A percentile compares a stretch with the other conserved stretches of the same genome.
phyloP scores from a whole-genome alignment of 2,329 filamentous ascomycete species.

The Orbilia ellipsospora region DNA sequence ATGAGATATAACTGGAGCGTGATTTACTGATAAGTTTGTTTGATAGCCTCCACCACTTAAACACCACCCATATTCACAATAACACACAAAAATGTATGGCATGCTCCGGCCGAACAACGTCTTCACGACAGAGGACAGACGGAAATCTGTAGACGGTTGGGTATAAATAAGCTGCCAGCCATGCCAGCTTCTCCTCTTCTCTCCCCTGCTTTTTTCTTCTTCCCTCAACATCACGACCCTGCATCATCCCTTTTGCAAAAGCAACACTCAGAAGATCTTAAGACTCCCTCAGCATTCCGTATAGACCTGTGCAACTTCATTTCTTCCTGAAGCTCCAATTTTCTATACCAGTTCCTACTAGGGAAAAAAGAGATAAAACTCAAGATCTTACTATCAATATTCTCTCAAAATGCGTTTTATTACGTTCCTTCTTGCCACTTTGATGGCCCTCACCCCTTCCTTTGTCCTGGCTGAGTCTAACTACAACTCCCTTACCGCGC shows the following conservation, averaged over 20 bases:
- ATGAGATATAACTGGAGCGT: no score
- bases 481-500: constrained; percentile 43
- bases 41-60: no score
- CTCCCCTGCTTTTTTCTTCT: background rate
- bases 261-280: background rate
- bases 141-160: no score
- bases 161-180: background rate
- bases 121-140: no score
- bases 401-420: constrained; percentile 43
- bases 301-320: background rate
- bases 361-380: no score
- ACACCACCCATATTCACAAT: no score
- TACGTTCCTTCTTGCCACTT: constrained; percentile 42
- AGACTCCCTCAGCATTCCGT: background rate
- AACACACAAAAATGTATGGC: no score
- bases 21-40: no score
- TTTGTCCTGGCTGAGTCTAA: constrained; percentile 34
- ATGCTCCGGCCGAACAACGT: no score
- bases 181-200: background rate
- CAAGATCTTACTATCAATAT: background rate
- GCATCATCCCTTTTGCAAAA: no score
- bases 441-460: constrained; percentile 29
- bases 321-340: background rate
- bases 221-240: background rate
- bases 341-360: background rate